Percentiles rank a stretch among this genome's conserved stretches.
These are phyloP conservation scores for Auricularia cornea DNA, from an alignment of 768 basidiomycete genomes.

Conservation along the genomic window DNA sequence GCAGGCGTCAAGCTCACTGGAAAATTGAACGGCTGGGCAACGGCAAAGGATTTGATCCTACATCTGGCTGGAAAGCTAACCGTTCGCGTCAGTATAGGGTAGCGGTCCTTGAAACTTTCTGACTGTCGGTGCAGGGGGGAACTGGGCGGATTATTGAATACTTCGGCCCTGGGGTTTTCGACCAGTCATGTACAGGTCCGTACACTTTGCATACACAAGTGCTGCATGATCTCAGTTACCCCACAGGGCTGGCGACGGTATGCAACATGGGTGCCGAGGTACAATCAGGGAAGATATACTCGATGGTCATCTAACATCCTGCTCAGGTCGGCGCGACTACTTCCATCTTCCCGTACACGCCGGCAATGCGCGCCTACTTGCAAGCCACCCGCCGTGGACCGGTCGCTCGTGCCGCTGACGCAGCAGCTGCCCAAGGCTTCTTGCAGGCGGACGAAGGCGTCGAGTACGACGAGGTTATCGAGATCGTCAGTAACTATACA, in stretches of 20 bases:
- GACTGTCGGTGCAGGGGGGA: constrained; percentile 58
- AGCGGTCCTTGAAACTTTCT: not conserved
- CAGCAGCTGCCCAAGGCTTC: constrained; percentile 70
- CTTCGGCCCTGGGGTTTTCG: constrained; percentile 84
- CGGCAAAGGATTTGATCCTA: constrained; percentile 93
- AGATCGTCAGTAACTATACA: constrained; percentile 61
- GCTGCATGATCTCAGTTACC: no score
- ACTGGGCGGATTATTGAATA: constrained; percentile 96
- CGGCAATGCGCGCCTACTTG: constrained; percentile 83
- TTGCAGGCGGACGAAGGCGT: constrained; percentile 76
- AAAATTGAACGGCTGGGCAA: constrained; percentile 81
- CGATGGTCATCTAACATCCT: not conserved
- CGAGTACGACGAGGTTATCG: constrained; percentile 91
- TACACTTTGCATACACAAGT: no score
- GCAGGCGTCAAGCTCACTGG: constrained; percentile 84
- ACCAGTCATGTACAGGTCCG: constrained; percentile 72
- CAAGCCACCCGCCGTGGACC: constrained; percentile 80
- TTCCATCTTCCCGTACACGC: constrained; percentile 92
- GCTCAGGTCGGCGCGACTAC: constrained; percentile 89
- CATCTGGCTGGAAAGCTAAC: constrained; percentile 91
- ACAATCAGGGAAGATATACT: no score
- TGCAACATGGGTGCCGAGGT: constrained; percentile 97
- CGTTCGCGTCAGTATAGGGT: constrained; percentile 58
- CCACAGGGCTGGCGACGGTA: constrained; percentile 80
- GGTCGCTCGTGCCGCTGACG: constrained; percentile 80